Percentiles rank a stretch among this genome's conserved stretches.
Evolutionary conservation across 73 alveolate genomes (phyloP).

Genomic region (Paramecium caudatum): DNA sequence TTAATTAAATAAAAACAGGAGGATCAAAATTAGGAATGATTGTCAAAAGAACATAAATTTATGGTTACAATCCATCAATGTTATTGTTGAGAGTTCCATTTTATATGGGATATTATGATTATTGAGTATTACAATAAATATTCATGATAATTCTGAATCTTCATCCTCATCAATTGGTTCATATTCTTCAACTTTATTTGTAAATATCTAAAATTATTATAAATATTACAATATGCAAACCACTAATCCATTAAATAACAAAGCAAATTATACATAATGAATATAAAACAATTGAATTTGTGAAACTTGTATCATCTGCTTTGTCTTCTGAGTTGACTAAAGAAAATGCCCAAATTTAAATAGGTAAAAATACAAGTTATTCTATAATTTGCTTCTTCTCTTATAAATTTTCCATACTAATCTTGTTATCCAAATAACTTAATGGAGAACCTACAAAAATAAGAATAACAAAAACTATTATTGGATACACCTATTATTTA

Average conservation of each 20-base stretch:
- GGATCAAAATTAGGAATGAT: background rate
- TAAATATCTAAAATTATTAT: constrained; percentile 8
- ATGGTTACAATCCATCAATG: constrained; percentile 51
- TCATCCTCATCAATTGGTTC: background rate
- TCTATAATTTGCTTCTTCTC: constrained; percentile 37
- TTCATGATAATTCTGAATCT: constrained; percentile 40
- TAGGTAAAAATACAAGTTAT: background rate
- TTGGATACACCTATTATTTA: constrained; percentile 26
- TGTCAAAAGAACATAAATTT: background rate
- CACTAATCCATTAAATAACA: background rate
- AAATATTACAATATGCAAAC: background rate
- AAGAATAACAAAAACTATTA: constrained; percentile 20
- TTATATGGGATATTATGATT: constrained; percentile 56
- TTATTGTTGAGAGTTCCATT: constrained; percentile 11
- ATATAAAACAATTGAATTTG: no score
- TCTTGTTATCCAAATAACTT: constrained; percentile 3
- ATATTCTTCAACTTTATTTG: background rate
- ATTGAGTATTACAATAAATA: constrained; percentile 32
- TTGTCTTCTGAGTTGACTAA: background rate
- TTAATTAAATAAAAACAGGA: constrained; percentile 11
- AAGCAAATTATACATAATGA: background rate
- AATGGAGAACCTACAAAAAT: constrained; percentile 23
- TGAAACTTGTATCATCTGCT: no score
- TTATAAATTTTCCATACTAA: background rate
- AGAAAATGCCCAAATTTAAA: constrained; percentile 1